Evolutionary conservation across 352 stramenopile genomes (phyloP).

Genomic region (Phytopythium montanum): DNA sequence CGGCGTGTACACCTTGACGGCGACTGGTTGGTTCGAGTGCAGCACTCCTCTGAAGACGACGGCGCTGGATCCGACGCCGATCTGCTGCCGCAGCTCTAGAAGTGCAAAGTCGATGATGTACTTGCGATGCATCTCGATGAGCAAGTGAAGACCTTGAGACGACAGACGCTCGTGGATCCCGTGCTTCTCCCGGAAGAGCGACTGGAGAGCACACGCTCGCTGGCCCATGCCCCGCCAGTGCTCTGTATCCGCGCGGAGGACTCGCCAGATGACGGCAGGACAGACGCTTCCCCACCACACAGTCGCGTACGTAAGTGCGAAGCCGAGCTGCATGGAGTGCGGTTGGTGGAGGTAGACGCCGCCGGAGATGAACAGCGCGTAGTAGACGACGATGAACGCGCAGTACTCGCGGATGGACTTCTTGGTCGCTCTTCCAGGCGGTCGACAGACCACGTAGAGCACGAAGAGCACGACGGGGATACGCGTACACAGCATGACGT

Average conservation of each 20-base stretch:
- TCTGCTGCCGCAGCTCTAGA: slow-evolving; percentile 49
- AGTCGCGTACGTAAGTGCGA: slow-evolving; percentile 28
- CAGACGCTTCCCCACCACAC: slow-evolving; percentile 18
- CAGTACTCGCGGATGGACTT: slow-evolving; percentile 31
- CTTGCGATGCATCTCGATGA: slow-evolving; percentile 70
- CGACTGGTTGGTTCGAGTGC: slow-evolving; percentile 30
- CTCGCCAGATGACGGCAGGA: slow-evolving; percentile 25
- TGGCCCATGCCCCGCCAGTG: slow-evolving; percentile 40
- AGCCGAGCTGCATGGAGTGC: slow-evolving; percentile 8
- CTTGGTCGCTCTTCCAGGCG: slow-evolving; percentile 21
- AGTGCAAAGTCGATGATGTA: slow-evolving; percentile 77
- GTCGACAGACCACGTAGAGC: slow-evolving; percentile 17
- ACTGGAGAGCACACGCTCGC: slow-evolving; percentile 20
- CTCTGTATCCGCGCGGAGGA: slow-evolving; percentile 46
- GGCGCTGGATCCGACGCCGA: slow-evolving; percentile 39
- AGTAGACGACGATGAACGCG: slow-evolving; percentile 33
- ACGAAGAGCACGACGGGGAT: slow-evolving; percentile 18
- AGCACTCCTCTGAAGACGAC: slow-evolving; percentile 46
- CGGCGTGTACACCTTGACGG: slow-evolving; percentile 64
- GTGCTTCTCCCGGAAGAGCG: slow-evolving; percentile 20
- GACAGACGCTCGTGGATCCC: slow-evolving; percentile 28
- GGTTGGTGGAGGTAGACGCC: slow-evolving; percentile 1
- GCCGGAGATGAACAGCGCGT: slow-evolving; percentile 29
- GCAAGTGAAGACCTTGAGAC: slow-evolving; percentile 49
- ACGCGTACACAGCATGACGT: slow-evolving; percentile 13